Conservation (phyloP, 2,329 filamentous ascomycete genomes). For the Cordyceps militaris region DNA sequence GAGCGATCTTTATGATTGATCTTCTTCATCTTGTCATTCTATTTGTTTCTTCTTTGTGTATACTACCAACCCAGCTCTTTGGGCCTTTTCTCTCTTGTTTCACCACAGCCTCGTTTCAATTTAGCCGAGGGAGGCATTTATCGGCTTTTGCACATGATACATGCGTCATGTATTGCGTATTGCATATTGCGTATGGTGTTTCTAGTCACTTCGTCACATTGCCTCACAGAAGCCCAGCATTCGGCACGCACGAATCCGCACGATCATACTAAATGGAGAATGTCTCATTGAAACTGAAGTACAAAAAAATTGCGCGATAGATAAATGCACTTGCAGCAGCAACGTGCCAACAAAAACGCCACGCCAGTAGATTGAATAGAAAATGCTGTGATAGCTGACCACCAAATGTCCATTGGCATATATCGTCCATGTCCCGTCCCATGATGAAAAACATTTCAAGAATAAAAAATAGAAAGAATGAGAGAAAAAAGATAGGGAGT, state of each 20-base stretch:
- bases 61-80: neutral
- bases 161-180: too few relatives aligned
- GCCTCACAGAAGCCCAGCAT: too few relatives aligned
- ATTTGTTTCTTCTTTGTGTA: neutral
- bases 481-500: conserved; percentile 12
- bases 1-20: conserved; percentile 21
- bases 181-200: too few relatives aligned
- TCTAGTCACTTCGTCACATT: too few relatives aligned
- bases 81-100: too few relatives aligned
- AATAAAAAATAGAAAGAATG: conserved; percentile 7
- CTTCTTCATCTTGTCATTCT: neutral
- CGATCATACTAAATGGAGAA: too few relatives aligned
- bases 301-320: neutral
- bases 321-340: neutral
- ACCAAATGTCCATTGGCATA: conserved; percentile 13
- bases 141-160: too few relatives aligned
- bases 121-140: too few relatives aligned
- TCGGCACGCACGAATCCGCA: too few relatives aligned
- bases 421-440: conserved; percentile 7
- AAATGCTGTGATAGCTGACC: conserved; percentile 5
- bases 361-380: neutral
- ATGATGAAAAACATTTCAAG: neutral
- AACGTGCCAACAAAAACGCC: conserved; percentile 1
- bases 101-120: neutral
- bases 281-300: too few relatives aligned